A percentile compares a stretch with the other conserved stretches of the same genome.
Conservation (phyloP, 148 eudicot species). For the Rhododendron vialii region DNA sequence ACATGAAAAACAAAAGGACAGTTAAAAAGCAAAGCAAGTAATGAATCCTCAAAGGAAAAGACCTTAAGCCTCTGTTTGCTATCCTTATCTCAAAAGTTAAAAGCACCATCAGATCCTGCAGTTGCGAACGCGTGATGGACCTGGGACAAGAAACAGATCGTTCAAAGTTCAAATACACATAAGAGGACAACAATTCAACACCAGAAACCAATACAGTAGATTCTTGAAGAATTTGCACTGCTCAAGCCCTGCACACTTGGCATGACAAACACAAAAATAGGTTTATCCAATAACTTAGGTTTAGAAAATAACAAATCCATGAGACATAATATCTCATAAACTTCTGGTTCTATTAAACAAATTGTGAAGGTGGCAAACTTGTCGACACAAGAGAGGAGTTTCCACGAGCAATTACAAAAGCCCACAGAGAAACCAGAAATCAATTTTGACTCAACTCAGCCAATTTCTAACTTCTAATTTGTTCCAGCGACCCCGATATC, state of each 20-base stretch:
- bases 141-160: constrained; percentile 28
- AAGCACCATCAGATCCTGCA: constrained; percentile 94
- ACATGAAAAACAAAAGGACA: neutral
- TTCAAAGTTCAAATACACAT: neutral
- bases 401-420: neutral
- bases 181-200: neutral
- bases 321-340: neutral
- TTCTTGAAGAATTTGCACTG: neutral
- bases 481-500: neutral
- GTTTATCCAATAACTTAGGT: neutral
- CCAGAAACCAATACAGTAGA: neutral
- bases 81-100: constrained; percentile 97
- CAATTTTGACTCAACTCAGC: neutral
- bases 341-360: neutral
- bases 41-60: neutral
- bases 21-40: neutral
- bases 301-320: neutral
- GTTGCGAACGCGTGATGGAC: constrained; percentile 91
- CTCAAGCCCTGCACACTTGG: neutral
- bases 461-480: neutral
- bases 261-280: neutral
- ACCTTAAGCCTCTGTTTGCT: constrained; percentile 98
- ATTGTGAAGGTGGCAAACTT: neutral
- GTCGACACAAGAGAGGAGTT: neutral
- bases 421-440: neutral